These are phyloP conservation scores for Solanum corneliomulleri DNA, from an alignment of 257 asterid genomes.

Conservation along the genomic window DNA sequence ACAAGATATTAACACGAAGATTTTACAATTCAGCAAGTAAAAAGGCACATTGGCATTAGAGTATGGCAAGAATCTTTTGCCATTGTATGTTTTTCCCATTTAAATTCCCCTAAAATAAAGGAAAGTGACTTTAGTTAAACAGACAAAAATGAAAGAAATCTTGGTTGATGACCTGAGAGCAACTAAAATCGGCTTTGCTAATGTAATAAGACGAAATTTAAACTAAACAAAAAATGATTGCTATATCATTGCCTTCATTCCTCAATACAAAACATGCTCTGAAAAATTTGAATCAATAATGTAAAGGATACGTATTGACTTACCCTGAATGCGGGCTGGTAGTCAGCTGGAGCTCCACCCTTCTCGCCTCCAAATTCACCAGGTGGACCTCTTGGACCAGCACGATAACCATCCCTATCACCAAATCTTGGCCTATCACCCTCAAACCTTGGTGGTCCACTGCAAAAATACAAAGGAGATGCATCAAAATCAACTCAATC, in stretches of 20 bases:
- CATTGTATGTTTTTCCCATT: background rate
- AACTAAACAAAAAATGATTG: background rate
- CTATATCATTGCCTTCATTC: background rate
- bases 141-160: background rate
- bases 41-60: background rate
- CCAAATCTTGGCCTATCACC: conserved; percentile 89
- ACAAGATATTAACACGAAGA: background rate
- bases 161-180: background rate
- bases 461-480: conserved; percentile 5
- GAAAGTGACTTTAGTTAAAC: background rate
- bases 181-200: background rate
- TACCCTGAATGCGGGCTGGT: conserved; percentile 92
- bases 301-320: background rate
- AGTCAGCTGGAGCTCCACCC: conserved; percentile 95
- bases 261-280: background rate
- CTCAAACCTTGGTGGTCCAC: conserved; percentile 85
- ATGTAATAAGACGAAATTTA: background rate
- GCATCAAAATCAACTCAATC: background rate
- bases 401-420: conserved; percentile 88
- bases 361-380: conserved; percentile 83
- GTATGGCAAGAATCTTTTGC: background rate
- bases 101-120: background rate
- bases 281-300: background rate
- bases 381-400: conserved; percentile 78
- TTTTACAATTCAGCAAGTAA: background rate